phyloP scores from a whole-genome alignment of 208 protist genomes.

The Leishmania turanica region DNA sequence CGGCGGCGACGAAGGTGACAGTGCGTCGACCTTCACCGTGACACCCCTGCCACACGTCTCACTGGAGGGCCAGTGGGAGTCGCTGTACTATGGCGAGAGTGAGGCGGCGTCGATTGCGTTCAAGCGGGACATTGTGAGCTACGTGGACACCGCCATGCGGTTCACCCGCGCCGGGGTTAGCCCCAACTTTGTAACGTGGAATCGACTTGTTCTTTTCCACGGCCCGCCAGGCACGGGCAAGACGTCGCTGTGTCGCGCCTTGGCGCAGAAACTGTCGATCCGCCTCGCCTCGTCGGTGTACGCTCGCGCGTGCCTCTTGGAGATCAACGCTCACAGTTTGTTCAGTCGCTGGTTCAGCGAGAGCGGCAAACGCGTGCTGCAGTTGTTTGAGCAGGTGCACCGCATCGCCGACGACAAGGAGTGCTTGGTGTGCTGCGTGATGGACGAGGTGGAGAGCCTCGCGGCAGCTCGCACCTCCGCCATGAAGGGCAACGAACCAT shows the following conservation, averaged over 20 bases:
- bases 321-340: conserved; percentile 96
- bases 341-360: conserved; percentile 98
- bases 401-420: conserved; percentile 61
- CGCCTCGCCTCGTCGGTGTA: conserved; percentile 48
- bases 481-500: conserved; percentile 93
- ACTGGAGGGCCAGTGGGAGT: conserved; percentile 90
- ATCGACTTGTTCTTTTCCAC: conserved; percentile 86
- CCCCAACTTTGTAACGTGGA: conserved; percentile 76
- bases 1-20: conserved; percentile 19
- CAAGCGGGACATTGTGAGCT: conserved; percentile 92
- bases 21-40: conserved; percentile 45
- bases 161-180: conserved; percentile 90
- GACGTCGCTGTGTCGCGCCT: conserved; percentile 91
- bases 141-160: conserved; percentile 83
- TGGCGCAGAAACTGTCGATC: conserved; percentile 85
- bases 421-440: conserved; percentile 89
- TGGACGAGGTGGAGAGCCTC: conserved; percentile 97
- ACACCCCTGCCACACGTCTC: conserved; percentile 62
- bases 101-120: conserved; percentile 48
- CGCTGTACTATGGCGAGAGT: conserved; percentile 80
- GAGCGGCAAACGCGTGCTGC: conserved; percentile 96
- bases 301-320: conserved; percentile 71
- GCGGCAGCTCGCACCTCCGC: conserved; percentile 90
- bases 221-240: conserved; percentile 96
- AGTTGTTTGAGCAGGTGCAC: conserved; percentile 92